Percentiles rank a stretch among this genome's conserved stretches.
Evolutionary conservation across 2,329 filamentous ascomycete species (phyloP).

Genomic region (Fusarium sp.): DNA sequence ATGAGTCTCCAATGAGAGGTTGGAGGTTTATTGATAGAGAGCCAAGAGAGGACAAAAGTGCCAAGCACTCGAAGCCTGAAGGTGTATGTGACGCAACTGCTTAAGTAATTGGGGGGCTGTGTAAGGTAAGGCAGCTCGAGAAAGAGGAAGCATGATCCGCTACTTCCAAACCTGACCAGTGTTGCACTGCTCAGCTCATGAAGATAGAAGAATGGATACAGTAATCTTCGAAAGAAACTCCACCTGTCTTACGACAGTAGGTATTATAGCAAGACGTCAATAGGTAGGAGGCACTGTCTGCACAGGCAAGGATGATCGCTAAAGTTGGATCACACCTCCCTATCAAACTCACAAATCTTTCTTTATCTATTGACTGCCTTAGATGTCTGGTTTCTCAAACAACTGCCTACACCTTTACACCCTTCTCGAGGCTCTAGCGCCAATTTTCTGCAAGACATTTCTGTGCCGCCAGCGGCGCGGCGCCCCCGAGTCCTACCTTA

Average conservation of each 20-base stretch:
- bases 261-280: no score
- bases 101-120: neutral
- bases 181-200: neutral
- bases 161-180: neutral
- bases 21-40: neutral
- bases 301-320: neutral
- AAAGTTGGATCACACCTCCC: neutral
- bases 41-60: constrained; percentile 17
- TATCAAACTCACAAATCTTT: neutral
- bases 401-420: neutral
- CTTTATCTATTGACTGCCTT: neutral
- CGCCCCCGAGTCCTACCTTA: constrained; percentile 15
- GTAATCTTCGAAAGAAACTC: neutral
- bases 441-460: constrained; percentile 7
- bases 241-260: no score
- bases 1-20: constrained; percentile 27
- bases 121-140: neutral
- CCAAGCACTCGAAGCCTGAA: constrained; percentile 1
- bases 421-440: neutral
- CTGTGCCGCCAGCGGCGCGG: constrained; percentile 2
- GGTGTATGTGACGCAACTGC: constrained; percentile 4
- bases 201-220: neutral
- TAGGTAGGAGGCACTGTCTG: no score
- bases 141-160: neutral
- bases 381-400: neutral